These are phyloP conservation scores for Globisporangium viniferum DNA, from an alignment of 352 stramenopile genomes.

Conservation along the genomic window DNA sequence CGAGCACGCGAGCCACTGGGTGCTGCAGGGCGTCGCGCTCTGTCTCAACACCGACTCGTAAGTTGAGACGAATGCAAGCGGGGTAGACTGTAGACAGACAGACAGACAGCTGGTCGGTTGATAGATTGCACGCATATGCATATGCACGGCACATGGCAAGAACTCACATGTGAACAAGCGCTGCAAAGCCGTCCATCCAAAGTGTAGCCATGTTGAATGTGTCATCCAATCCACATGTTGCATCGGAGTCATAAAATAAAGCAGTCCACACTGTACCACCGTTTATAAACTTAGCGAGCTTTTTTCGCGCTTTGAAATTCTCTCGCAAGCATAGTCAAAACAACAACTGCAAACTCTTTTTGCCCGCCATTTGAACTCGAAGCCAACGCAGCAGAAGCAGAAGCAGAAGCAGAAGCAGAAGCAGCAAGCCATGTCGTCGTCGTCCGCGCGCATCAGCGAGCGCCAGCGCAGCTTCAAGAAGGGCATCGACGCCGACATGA, in stretches of 20 bases:
- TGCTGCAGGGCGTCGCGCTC: slow-evolving; percentile 93
- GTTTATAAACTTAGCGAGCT: neutral
- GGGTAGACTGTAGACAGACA: neutral
- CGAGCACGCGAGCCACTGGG: slow-evolving; percentile 92
- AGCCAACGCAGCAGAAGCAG: neutral
- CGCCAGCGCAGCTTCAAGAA: slow-evolving; percentile 82
- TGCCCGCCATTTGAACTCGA: neutral
- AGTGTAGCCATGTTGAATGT: slow-evolving; percentile 3
- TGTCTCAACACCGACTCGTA: slow-evolving; percentile 91
- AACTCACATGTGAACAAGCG: neutral
- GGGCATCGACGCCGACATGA: slow-evolving; percentile 73
- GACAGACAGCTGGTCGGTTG: neutral
- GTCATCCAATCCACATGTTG: neutral
- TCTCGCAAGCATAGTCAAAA: too few relatives aligned
- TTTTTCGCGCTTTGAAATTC: neutral
- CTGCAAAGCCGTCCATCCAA: neutral
- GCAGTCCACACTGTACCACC: neutral
- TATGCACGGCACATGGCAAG: too few relatives aligned
- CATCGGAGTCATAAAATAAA: neutral
- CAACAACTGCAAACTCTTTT: neutral
- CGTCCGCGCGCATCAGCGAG: slow-evolving; percentile 26
- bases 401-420: neutral
- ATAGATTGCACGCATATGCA: neutral
- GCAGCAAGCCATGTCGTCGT: slow-evolving; percentile 3
- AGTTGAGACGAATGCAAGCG: neutral